Evolutionary conservation across 2,329 filamentous ascomycete genomes (phyloP).

Genomic region (Rhinocladiella mackenziei): DNA sequence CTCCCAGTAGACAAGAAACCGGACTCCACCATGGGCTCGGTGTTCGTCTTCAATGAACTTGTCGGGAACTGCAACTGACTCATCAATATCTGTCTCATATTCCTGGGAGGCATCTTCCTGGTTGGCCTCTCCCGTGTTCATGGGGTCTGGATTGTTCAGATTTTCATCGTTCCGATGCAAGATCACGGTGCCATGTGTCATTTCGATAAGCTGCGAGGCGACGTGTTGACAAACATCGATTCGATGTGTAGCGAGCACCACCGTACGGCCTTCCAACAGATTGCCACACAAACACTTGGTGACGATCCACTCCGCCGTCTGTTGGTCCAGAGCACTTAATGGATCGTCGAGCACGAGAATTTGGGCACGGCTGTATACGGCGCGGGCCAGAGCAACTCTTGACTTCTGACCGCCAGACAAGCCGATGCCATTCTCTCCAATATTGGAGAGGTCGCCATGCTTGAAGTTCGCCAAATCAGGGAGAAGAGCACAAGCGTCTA

Average conservation of each 20-base stretch:
- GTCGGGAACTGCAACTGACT: conserved; percentile 56
- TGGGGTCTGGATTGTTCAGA: conserved; percentile 37
- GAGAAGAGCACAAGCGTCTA: conserved; percentile 60
- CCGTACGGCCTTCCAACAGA: conserved; percentile 51
- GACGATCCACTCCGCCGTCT: conserved; percentile 61
- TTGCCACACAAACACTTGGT: conserved; percentile 54
- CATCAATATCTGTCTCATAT: conserved; percentile 26
- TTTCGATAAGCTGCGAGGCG: conserved; percentile 68
- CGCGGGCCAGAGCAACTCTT: conserved; percentile 57
- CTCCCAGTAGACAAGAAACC: conserved; percentile 72
- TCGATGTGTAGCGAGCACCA: conserved; percentile 62
- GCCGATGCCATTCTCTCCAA: conserved; percentile 60
- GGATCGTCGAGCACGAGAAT: conserved; percentile 58
- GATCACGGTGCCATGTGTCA: conserved; percentile 58
- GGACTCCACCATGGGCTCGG: conserved; percentile 69
- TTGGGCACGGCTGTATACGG: conserved; percentile 54
- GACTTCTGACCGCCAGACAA: conserved; percentile 60
- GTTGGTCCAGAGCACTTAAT: conserved; percentile 58
- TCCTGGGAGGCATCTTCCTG: conserved; percentile 29
- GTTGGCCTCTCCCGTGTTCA: conserved; percentile 35
- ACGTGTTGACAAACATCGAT: conserved; percentile 68
- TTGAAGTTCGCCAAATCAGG: conserved; percentile 61
- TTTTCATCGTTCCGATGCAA: conserved; percentile 44
- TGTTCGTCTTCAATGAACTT: conserved; percentile 78
- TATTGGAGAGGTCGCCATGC: conserved; percentile 59